Conservation (phyloP, 495 filamentous ascomycete species). For the Trichocladium antarcticum region DNA sequence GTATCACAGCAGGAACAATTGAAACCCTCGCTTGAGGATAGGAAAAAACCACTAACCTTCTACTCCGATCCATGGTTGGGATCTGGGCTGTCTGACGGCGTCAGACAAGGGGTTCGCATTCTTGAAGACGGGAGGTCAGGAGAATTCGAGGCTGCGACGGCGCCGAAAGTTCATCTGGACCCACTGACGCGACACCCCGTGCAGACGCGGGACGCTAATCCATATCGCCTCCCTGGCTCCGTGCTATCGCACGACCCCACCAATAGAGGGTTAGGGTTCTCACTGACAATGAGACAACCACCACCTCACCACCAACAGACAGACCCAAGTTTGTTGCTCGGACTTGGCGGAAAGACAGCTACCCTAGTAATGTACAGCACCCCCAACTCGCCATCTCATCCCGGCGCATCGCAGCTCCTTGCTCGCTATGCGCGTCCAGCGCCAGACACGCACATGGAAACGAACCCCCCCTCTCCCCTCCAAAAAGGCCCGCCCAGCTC, state of each 20-base stretch:
- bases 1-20: background rate
- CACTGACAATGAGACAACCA: too few relatives aligned
- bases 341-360: too few relatives aligned
- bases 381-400: too few relatives aligned
- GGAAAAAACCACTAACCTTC: slow-evolving; percentile 26
- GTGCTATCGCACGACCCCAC: too few relatives aligned
- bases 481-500: background rate
- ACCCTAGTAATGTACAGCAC: too few relatives aligned
- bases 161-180: background rate
- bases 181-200: slow-evolving; percentile 1
- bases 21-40: slow-evolving; percentile 9
- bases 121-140: background rate
- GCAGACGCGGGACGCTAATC: background rate
- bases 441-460: background rate
- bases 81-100: background rate
- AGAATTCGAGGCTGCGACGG: background rate
- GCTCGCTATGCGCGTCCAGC: too few relatives aligned
- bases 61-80: slow-evolving; percentile 25
- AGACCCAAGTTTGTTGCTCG: too few relatives aligned
- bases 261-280: background rate
- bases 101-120: background rate
- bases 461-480: background rate
- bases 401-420: too few relatives aligned
- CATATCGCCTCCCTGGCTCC: too few relatives aligned
- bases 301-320: too few relatives aligned